Percentiles rank a stretch among this genome's conserved stretches.
Conservation (phyloP, 495 filamentous ascomycete genomes). For the Aspergillus haitiensis region DNA sequence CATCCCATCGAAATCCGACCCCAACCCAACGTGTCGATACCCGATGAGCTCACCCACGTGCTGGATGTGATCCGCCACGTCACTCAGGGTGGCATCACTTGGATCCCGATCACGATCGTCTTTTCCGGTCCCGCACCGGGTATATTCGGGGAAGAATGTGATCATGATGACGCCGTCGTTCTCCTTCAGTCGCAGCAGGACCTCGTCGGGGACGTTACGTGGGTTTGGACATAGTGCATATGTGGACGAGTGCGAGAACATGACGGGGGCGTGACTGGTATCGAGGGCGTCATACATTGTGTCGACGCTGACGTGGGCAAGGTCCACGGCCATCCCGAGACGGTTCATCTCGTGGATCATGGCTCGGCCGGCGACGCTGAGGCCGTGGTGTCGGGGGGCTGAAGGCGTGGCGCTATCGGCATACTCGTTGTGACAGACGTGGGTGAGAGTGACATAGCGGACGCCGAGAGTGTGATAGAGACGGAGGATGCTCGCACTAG, state of each 20-base stretch:
- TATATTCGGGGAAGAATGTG: constrained; percentile 70
- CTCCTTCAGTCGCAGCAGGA: constrained; percentile 54
- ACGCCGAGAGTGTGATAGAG: constrained; percentile 77
- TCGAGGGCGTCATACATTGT: constrained; percentile 59
- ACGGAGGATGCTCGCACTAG: constrained; percentile 74
- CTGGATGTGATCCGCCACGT: constrained; percentile 69
- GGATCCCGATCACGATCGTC: constrained; percentile 35
- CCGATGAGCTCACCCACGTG: constrained; percentile 58
- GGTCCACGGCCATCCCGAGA: constrained; percentile 52
- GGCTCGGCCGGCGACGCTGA: constrained; percentile 65
- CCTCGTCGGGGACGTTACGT: constrained; percentile 61
- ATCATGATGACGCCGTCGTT: constrained; percentile 61
- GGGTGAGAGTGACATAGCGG: constrained; percentile 84
- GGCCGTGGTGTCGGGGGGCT: constrained; percentile 50
- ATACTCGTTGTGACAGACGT: constrained; percentile 91
- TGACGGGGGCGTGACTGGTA: constrained; percentile 51
- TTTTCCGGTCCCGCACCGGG: constrained; percentile 33
- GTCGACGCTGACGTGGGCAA: constrained; percentile 54
- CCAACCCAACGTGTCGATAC: constrained; percentile 61
- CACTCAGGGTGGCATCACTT: constrained; percentile 68
- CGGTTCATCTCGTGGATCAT: constrained; percentile 62
- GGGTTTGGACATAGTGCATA: constrained; percentile 55
- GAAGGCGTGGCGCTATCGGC: constrained; percentile 72
- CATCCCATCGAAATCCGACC: constrained; percentile 66
- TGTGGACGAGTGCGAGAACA: constrained; percentile 59